These are phyloP conservation scores for Epichloe sylvatica DNA, from an alignment of 2,329 filamentous ascomycete genomes.

Conservation along the genomic window DNA sequence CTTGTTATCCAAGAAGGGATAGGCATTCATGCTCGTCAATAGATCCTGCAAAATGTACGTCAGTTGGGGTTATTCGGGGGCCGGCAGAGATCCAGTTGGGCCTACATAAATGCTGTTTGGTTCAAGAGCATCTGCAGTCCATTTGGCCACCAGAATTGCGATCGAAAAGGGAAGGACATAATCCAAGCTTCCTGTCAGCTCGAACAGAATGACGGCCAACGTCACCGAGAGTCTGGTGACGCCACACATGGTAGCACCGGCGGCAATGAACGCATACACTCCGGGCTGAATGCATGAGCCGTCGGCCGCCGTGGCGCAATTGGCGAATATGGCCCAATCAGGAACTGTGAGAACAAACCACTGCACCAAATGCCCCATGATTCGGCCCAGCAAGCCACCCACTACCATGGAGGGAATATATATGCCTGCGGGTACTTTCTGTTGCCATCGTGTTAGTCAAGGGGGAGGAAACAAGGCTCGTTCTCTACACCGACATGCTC, in stretches of 20 bases:
- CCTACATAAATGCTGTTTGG: slow-evolving; percentile 81
- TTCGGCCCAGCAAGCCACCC: slow-evolving; percentile 77
- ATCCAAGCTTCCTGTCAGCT: slow-evolving; percentile 85
- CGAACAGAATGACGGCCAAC: slow-evolving; percentile 86
- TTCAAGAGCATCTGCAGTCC: slow-evolving; percentile 92
- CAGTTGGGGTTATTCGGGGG: slow-evolving; percentile 5
- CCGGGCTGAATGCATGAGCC: slow-evolving; percentile 86
- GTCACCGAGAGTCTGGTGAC: slow-evolving; percentile 90
- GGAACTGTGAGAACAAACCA: slow-evolving; percentile 65
- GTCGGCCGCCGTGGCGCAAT: slow-evolving; percentile 55
- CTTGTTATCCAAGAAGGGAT: slow-evolving; percentile 95
- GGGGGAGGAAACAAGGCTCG: too few species aligned
- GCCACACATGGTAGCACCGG: slow-evolving; percentile 94
- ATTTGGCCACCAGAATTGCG: slow-evolving; percentile 87
- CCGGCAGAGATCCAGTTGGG: slow-evolving; percentile 4
- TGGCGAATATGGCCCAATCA: slow-evolving; percentile 56
- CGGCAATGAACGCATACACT: slow-evolving; percentile 90
- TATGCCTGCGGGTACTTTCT: slow-evolving; percentile 89
- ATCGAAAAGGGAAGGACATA: slow-evolving; percentile 92
- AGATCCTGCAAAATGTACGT: slow-evolving; percentile 46
- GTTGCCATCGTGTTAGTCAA: slow-evolving; percentile 8
- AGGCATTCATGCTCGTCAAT: slow-evolving; percentile 91
- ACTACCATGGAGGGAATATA: slow-evolving; percentile 99
- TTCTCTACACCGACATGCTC: too few species aligned
- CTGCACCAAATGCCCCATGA: slow-evolving; percentile 76